phyloP scores from a whole-genome alignment of 306 rosid species.

The Glycyrrhiza uralensis region DNA sequence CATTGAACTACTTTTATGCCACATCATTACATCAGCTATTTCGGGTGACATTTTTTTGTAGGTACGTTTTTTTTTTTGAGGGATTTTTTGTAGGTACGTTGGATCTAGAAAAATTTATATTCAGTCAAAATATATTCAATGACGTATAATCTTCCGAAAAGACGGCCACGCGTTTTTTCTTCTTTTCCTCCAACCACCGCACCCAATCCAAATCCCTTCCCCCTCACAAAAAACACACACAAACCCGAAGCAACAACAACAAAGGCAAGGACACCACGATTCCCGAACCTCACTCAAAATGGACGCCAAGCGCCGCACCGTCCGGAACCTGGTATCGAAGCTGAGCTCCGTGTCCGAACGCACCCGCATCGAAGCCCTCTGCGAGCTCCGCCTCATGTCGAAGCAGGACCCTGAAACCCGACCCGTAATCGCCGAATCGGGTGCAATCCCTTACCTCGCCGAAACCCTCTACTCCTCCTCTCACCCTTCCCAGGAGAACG shows the following conservation, averaged over 20 bases:
- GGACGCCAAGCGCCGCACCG: slow-evolving; percentile 58
- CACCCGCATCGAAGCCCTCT: slow-evolving; percentile 56
- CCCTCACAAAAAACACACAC: neutral
- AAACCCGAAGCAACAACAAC: neutral
- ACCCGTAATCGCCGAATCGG: slow-evolving; percentile 66
- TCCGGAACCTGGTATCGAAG: slow-evolving; percentile 45
- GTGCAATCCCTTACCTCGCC: slow-evolving; percentile 67
- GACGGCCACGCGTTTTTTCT: neutral
- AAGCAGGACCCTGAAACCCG: slow-evolving; percentile 70
- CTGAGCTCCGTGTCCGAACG: slow-evolving; percentile 84
- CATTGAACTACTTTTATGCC: too few species aligned
- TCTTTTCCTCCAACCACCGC: neutral
- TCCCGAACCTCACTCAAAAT: slow-evolving; percentile 14
- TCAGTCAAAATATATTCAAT: too few species aligned
- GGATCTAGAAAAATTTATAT: too few species aligned
- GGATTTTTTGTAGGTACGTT: too few species aligned
- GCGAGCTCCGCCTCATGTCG: slow-evolving; percentile 62
- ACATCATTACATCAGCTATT: too few species aligned
- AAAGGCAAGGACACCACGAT: too few species aligned
- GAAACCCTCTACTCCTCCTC: slow-evolving; percentile 73
- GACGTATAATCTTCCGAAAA: neutral
- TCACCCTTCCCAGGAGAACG: slow-evolving; percentile 66
- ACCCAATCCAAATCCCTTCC: neutral
- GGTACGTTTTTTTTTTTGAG: too few species aligned
- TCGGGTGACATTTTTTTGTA: too few species aligned